Evolutionary conservation across 768 basidiomycete genomes (phyloP), one percentile per base, ranked within the genome.

Genomic region (Tephrocybe rancida): DNA sequence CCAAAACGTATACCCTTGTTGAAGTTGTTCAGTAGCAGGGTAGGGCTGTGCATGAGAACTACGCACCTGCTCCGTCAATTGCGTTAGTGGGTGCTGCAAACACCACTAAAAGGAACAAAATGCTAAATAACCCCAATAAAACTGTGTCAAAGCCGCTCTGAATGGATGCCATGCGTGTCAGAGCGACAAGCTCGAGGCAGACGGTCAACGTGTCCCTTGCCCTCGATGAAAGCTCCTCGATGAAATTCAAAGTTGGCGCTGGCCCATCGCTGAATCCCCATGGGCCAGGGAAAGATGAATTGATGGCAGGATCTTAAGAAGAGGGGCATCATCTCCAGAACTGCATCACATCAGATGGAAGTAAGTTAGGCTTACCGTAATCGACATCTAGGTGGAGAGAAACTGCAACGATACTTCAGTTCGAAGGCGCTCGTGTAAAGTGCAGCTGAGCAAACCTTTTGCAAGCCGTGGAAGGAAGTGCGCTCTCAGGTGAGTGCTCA

Each of bases 1-100:
- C 72, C 72, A 76, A 51, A 74, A 78, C 1, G 75, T 64, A 51
- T 73, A 80, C 1, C 71, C 77, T 76, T n/a, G n/a, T n/a, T 27
- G 39, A n/a, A 22, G 11, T 16, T n/a, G n/a, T 38, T 44, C 25
- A 35, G 24, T 3, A 21, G 38, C 30, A 59, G n/a, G 32, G 13
- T 7, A 24, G 8, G 18, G 16, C 16, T 16, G 13, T 14, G 3
- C 13, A 26, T 11, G 13, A 37, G 9, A 0, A 21, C 26, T 19
- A 52, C 70, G 44, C 32, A 78, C 77, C 73, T 47, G 63, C 68
- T 10, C 69, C 72, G 0, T 71, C 70, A 11, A 71, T 66, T 2
- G 64, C 71, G 50, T 72, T 73, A 0, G 52, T 58, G 14, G 79
- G 80, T 2, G 67, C 60, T 6, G 71, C 46, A 37, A 73, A 64